Conservation (phyloP, 345 rosid species). For the Citrus unshiu region DNA sequence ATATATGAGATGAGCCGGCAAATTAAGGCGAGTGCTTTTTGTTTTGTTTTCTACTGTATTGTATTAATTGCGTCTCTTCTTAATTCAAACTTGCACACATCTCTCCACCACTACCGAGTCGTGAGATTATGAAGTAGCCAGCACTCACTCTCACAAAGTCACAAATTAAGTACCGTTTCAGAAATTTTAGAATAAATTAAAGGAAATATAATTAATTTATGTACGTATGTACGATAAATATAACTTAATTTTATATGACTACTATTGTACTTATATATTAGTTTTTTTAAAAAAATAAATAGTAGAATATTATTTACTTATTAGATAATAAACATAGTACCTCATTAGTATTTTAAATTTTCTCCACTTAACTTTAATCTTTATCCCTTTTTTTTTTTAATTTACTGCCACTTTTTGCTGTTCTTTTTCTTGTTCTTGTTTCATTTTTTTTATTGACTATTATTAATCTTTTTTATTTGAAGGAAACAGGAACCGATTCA, state of each 20-base stretch:
- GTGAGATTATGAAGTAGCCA: conserved; percentile 8
- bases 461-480: conserved; percentile 1
- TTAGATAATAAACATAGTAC: too few relatives aligned
- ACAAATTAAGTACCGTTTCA: too few relatives aligned
- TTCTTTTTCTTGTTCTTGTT: not conserved
- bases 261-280: too few relatives aligned
- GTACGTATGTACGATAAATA: too few relatives aligned
- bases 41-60: not conserved
- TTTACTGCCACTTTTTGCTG: not conserved
- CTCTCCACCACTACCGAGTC: not conserved
- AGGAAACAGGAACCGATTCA: conserved; percentile 12
- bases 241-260: too few relatives aligned
- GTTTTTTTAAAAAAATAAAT: too few relatives aligned
- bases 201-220: too few relatives aligned
- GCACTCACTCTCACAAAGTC: too few relatives aligned
- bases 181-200: too few relatives aligned
- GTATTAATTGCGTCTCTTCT: not conserved
- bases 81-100: conserved; percentile 2
- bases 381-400: not conserved
- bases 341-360: too few relatives aligned
- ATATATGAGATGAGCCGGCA: conserved; percentile 20
- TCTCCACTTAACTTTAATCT: not conserved
- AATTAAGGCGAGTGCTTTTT: conserved; percentile 2
- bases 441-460: not conserved
- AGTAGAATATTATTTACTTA: too few relatives aligned